phyloP scores from a whole-genome alignment of 495 filamentous ascomycete species.

The Penicillium verhagenii region DNA sequence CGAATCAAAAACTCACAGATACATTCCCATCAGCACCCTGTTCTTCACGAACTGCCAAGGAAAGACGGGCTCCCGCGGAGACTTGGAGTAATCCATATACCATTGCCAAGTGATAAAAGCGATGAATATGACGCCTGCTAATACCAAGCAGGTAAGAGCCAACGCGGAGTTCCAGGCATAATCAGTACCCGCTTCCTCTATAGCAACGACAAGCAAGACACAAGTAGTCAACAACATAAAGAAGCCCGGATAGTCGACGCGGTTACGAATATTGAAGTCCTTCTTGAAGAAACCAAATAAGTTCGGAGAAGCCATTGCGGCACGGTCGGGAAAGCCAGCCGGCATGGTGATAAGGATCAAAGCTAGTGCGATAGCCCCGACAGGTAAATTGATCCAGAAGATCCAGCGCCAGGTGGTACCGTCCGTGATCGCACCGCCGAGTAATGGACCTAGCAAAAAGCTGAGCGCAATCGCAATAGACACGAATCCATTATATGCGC shows the following conservation, averaged over 20 bases:
- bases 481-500: slow-evolving; percentile 40
- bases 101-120: neutral
- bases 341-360: slow-evolving; percentile 6
- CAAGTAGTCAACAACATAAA: slow-evolving; percentile 18
- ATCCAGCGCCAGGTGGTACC: slow-evolving; percentile 39
- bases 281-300: neutral
- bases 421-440: slow-evolving; percentile 39
- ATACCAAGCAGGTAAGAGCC: slow-evolving; percentile 13
- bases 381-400: slow-evolving; percentile 43
- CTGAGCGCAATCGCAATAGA: slow-evolving; percentile 15
- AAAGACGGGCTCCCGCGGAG: neutral
- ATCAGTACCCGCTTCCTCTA: slow-evolving; percentile 25
- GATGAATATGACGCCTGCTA: neutral
- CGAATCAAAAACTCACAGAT: slow-evolving; percentile 1
- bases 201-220: slow-evolving; percentile 17
- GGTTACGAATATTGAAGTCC: neutral
- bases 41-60: neutral
- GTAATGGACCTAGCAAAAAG: slow-evolving; percentile 33
- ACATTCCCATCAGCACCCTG: neutral
- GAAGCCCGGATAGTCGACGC: slow-evolving; percentile 14
- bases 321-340: slow-evolving; percentile 5
- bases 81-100: neutral
- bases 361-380: slow-evolving; percentile 21
- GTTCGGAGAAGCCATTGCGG: neutral
- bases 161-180: slow-evolving; percentile 27